Evolutionary conservation across 2,329 filamentous ascomycete species (phyloP).

Genomic region (Aspergillus puulaauensis): DNA sequence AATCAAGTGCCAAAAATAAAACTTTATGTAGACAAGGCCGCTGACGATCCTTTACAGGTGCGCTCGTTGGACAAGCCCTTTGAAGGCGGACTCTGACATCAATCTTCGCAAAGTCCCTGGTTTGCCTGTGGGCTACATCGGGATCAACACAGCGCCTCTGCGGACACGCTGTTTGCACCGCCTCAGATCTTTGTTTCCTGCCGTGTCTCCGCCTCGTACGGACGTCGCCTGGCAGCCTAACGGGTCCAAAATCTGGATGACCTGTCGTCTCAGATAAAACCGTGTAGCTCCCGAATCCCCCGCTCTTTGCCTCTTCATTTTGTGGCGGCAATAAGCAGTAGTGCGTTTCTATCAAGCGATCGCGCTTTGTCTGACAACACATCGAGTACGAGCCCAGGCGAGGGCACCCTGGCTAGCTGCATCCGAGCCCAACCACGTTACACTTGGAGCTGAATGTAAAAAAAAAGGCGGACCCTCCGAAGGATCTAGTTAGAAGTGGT

Average conservation of each 20-base stretch:
- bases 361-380: slow-evolving; percentile 41
- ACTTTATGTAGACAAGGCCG: slow-evolving; percentile 20
- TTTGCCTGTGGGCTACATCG: slow-evolving; percentile 13
- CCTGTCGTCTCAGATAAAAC: slow-evolving; percentile 20
- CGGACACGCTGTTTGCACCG: slow-evolving; percentile 28
- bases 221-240: slow-evolving; percentile 27
- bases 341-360: slow-evolving; percentile 29
- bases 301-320: slow-evolving; percentile 11
- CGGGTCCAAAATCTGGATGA: slow-evolving; percentile 19
- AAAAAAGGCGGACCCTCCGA: slow-evolving; percentile 32
- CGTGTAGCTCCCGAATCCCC: slow-evolving; percentile 19
- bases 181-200: slow-evolving; percentile 24
- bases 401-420: slow-evolving; percentile 40
- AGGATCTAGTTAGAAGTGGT: slow-evolving; percentile 21
- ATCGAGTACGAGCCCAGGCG: slow-evolving; percentile 38
- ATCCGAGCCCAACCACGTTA: slow-evolving; percentile 48
- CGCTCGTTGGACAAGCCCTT: slow-evolving; percentile 22
- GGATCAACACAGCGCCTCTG: slow-evolving; percentile 15
- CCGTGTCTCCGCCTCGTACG: slow-evolving; percentile 16
- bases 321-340: slow-evolving; percentile 29
- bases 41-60: slow-evolving; percentile 26
- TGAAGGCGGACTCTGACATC: slow-evolving; percentile 29
- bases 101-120: slow-evolving; percentile 19
- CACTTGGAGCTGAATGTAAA: slow-evolving; percentile 31
- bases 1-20: slow-evolving; percentile 16